These are phyloP conservation scores for Podospora sp. DNA, from an alignment of 495 filamentous ascomycete species.

Conservation along the genomic window DNA sequence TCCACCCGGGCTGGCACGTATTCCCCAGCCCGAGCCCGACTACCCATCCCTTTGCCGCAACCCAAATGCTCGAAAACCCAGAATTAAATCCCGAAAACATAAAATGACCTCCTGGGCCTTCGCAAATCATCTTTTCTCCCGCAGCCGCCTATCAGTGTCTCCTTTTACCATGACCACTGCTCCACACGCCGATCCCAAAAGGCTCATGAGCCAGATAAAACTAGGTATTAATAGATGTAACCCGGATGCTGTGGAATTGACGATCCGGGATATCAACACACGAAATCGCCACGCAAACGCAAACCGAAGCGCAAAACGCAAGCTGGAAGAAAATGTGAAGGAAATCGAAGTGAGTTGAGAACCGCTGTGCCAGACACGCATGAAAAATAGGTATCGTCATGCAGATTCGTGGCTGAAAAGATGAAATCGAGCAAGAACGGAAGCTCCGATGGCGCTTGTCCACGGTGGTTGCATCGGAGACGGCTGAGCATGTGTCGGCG, in stretches of 20 bases:
- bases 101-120: slow-evolving; percentile 49
- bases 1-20: background rate
- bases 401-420: slow-evolving; percentile 52
- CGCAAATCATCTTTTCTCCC: slow-evolving; percentile 46
- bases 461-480: slow-evolving; percentile 33
- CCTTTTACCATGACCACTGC: slow-evolving; percentile 28
- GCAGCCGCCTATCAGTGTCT: slow-evolving; percentile 39
- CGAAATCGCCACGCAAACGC: slow-evolving; percentile 22
- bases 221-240: slow-evolving; percentile 38
- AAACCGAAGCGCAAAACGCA: slow-evolving; percentile 18
- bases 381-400: slow-evolving; percentile 54
- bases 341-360: slow-evolving; percentile 33
- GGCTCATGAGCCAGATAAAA: slow-evolving; percentile 29
- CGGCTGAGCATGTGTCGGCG: slow-evolving; percentile 28
- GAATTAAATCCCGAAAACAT: slow-evolving; percentile 48
- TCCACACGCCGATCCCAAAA: slow-evolving; percentile 11
- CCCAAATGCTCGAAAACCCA: slow-evolving; percentile 26
- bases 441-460: slow-evolving; percentile 28
- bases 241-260: slow-evolving; percentile 25
- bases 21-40: slow-evolving; percentile 7
- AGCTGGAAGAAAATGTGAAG: slow-evolving; percentile 14
- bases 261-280: slow-evolving; percentile 26
- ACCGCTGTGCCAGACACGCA: slow-evolving; percentile 58
- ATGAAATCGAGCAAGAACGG: slow-evolving; percentile 49
- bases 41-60: slow-evolving; percentile 23